These are phyloP conservation scores for Suhomyces anneliseae DNA, from an alignment of 1,139 yeast genomes.

Conservation along the genomic window DNA sequence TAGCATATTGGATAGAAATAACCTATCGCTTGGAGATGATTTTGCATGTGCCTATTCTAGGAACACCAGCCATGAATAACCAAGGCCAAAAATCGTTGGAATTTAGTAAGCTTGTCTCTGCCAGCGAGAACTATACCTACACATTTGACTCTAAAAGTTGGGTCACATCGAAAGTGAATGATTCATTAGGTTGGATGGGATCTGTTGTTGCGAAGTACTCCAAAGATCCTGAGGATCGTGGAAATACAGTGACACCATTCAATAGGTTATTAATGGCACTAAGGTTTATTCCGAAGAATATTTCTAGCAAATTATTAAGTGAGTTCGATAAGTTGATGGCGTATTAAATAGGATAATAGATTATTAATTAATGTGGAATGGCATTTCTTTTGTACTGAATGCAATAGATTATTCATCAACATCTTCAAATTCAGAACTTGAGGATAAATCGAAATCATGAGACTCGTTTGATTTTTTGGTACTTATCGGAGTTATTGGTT, in stretches of 20 bases:
- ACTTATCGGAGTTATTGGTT: background rate
- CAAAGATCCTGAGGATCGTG: background rate
- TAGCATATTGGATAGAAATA: slow-evolving; percentile 32
- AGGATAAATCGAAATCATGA: slow-evolving; percentile 18
- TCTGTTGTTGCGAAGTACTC: background rate
- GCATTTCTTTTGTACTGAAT: no score
- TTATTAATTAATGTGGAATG: no score
- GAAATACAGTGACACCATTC: background rate
- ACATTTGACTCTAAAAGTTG: slow-evolving; percentile 7
- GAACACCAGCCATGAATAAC: slow-evolving; percentile 32
- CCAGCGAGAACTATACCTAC: slow-evolving; percentile 20
- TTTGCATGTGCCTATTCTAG: slow-evolving; percentile 32
- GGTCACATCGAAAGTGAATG: background rate
- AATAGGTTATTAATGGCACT: slow-evolving; percentile 2
- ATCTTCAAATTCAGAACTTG: slow-evolving; percentile 20
- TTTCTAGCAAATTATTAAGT: slow-evolving; percentile 1
- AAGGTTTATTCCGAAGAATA: slow-evolving; percentile 3
- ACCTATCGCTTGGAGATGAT: slow-evolving; percentile 18
- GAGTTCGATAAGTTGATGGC: slow-evolving; percentile 1
- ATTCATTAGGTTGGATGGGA: background rate
- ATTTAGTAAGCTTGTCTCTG: slow-evolving; percentile 24
- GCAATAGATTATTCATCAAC: slow-evolving; percentile 7
- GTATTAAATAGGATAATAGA: background rate
- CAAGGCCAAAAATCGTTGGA: slow-evolving; percentile 8
- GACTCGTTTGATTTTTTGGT: slow-evolving; percentile 8